Base-by-base conservation (phyloP, 306 rosid genomes). In the Delonix regia region DNA sequence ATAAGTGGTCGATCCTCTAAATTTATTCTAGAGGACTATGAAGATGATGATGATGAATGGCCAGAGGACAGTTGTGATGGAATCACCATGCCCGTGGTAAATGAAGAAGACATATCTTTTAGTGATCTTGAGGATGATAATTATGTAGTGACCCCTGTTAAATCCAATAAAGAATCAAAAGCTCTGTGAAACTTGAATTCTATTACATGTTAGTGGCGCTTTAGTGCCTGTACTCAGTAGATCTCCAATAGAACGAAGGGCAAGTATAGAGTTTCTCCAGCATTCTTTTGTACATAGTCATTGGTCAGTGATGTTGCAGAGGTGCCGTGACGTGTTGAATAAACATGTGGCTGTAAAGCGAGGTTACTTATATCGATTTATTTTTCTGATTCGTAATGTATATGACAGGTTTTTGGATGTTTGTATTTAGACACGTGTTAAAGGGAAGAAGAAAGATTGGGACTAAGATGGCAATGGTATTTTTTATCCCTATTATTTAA, bases 81-180 rank as follows among this genome's bases (percentile, higher is more conserved):
- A 86, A 72, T 71, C 9, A 70, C 80, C 62, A 65, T 75, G 28
- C 72, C 83, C 21, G 9, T 74, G 34, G 86, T 81, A 77, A 83
- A 93, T 76, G 98, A 84, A 85, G 99, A 95, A 34, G 99, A 95
- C 73, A 95, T 95, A 84, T 95, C 99, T 69, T 95, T 95, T 80
- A 95, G 98, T 44, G 99, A 95, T 81, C 96, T 95, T 0, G 99
- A 95, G 86, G 92, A 95, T 71, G 99, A 93, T 69, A 89, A 91
- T 55, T 81, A 53, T 87, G 89, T 83, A 55, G 73, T 81, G 69
- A 84, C 84, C 70, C 89, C 88, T 48, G 53, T 84, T 47, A 66
- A 19, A 11, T 65, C 70, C 28, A 89, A 80, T 68, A 61, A 73
- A 52, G 86, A 53, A 56, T 80, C 90, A 13, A 86, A 81, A 48